phyloP scores from a whole-genome alignment of 2,329 filamentous ascomycete species.

The Fusarium praegraminearum region DNA sequence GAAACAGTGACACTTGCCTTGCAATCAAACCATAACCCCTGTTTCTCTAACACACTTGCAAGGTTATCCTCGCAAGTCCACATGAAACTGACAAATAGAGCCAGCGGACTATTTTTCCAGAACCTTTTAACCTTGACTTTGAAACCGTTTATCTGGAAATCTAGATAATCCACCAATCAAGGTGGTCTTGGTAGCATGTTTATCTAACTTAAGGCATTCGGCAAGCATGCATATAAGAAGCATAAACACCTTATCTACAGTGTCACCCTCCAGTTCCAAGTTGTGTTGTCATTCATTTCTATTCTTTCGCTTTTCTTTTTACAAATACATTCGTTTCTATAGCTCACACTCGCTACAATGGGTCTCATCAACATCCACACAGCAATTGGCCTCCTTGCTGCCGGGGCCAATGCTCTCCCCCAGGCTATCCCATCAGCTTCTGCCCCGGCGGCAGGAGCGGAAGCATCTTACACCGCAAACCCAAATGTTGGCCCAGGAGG shows the following conservation, averaged over 20 bases:
- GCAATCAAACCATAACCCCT: slow-evolving; percentile 20
- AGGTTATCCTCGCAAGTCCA: neutral
- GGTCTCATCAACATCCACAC: slow-evolving; percentile 23
- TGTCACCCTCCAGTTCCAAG: neutral
- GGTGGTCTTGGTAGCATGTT: neutral
- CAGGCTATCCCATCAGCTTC: slow-evolving; percentile 16
- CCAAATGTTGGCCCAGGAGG: slow-evolving; percentile 51
- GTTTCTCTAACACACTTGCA: neutral
- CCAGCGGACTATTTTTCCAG: slow-evolving; percentile 3
- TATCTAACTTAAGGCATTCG: neutral
- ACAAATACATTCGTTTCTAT: neutral
- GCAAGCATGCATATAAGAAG: slow-evolving; percentile 6
- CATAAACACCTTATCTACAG: neutral
- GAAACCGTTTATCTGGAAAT: slow-evolving; percentile 12
- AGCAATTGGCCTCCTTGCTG: slow-evolving; percentile 29
- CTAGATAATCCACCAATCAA: slow-evolving; percentile 29
- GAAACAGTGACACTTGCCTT: slow-evolving; percentile 8
- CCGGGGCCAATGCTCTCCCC: slow-evolving; percentile 32
- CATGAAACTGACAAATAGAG: neutral
- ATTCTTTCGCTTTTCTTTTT: slow-evolving; percentile 1
- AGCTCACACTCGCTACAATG: slow-evolving; percentile 21
- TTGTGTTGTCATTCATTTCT: neutral
- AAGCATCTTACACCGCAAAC: slow-evolving; percentile 48
- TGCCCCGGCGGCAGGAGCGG: slow-evolving; percentile 30
- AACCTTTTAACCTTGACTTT: slow-evolving; percentile 4